Evolutionary conservation across 176 grass and related monocot species (phyloP), one percentile per base, ranked within the genome.

Genomic region (Aegilops speltoides): DNA sequence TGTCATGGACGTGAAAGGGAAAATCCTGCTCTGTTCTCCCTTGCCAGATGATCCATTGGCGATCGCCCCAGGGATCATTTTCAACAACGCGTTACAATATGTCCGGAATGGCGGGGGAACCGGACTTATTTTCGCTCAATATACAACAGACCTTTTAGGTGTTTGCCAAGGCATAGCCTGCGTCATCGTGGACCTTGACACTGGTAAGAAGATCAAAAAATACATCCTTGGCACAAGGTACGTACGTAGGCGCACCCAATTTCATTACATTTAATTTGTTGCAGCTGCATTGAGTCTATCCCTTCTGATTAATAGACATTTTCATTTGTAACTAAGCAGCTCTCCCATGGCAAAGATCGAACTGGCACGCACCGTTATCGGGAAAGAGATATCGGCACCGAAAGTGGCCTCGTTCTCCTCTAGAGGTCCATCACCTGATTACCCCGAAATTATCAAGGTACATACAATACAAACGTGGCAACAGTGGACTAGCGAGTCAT

Each of bases 321-420:
- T 57, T 8, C 31, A 15, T 3, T 34, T 70, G 19, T 25, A 6
- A 22, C 36, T 45, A 68, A 78, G 34, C 63, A 88, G 80, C 63
- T 83, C 85, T 23, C 67, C 85, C 0, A 38, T 80, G 36, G 85
- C 67, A 34, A 87, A 80, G 67, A 87, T 87, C 19, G 85, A 64
- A 10, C 85, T 67, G 25, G 20, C 85, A 0, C 52, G 68, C 56
- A 87, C 26, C 13, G 8, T 64, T 2, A 40, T 41, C 3, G 40
- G 78, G 25, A 38, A 66, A 65, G 28, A 22, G 2, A 22, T 16
- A 6, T 0, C 40, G 0, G 69, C 78, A 0, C 69, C 79, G 3
- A 87, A 87, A 64, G 85, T 87, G 26, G 78, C 85, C 14, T 13
- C 54, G 4, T 87, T 87, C 66, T 87, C 77, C 52, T 63, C 77